Conservation (phyloP, 805 yeast species). For the Candida saitoana region DNA sequence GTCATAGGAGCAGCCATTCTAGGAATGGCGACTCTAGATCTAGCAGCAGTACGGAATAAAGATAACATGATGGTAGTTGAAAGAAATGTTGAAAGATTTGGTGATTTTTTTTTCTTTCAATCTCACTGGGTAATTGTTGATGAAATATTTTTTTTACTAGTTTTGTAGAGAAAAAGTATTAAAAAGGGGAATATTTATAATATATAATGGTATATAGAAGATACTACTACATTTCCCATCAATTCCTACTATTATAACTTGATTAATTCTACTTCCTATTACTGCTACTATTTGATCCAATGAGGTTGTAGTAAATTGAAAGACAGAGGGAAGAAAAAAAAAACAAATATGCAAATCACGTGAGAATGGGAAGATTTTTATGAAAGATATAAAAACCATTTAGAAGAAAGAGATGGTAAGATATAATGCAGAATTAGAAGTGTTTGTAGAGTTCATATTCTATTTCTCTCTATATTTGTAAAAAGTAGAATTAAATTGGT, state of each 20-base stretch:
- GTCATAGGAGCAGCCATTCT: slow-evolving; percentile 19
- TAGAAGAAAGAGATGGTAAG: not conserved
- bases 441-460: too few relatives aligned
- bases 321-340: too few relatives aligned
- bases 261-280: too few relatives aligned
- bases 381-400: not conserved
- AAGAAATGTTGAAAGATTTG: not conserved
- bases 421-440: not conserved
- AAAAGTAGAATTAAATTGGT: too few relatives aligned
- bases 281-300: not conserved
- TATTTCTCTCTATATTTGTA: too few relatives aligned
- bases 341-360: not conserved
- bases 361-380: not conserved
- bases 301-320: not conserved
- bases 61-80: not conserved
- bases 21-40: slow-evolving; percentile 31
- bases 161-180: too few relatives aligned
- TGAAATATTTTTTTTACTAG: not conserved
- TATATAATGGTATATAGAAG: too few relatives aligned
- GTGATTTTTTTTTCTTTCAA: not conserved
- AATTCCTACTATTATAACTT: too few relatives aligned
- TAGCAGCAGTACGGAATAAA: slow-evolving; percentile 35
- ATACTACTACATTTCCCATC: too few relatives aligned
- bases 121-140: not conserved
- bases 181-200: too few relatives aligned